Base-by-base conservation (phyloP, 331 rosid species). In the Quercus phellos region DNA sequence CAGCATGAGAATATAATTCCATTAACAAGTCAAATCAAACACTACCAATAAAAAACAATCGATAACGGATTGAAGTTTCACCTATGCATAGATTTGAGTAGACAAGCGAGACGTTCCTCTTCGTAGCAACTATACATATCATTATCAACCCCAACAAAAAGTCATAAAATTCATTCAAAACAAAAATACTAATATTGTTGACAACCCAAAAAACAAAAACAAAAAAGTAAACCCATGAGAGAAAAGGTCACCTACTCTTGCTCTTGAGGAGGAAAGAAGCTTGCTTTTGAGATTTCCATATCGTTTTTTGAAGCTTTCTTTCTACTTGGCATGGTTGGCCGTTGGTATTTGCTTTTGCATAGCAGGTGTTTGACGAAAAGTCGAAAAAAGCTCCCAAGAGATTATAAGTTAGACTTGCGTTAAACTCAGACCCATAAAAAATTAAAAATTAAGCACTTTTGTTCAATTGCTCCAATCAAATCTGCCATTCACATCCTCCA, bases 1-100 rank as follows among this genome's bases (percentile, higher is more conserved):
- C 34, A 0, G 34, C 34, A 4, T 30, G 34, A 24, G 42, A 27
- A n/a, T 26, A 61, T 61, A 26, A 29, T 29, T 11, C 32, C 35
- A 24, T 60, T 26, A 61, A 61, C 38, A 61, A 27, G 4, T 60
- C 4, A 60, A 24, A 60, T 4, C 68, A 60, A 60, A 60, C 35
- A 27, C 14, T 4, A 27, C 68, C 42, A 6, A 12, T 2, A 55
- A 12, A 9, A 61, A 60, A 58, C 4, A 30, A 30, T 38, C 46
- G 4, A 8, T 38, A 38, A 38, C 5, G 22, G 46, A 6, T 63
- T 30, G 22, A 27, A 63, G 18, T 27, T 56, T 67, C 70, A 90
- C 97, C 92, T 86, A 53, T 30, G 89, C 59, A 90, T 86, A 50
- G 89, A 90, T 68, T 79, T 87, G 74, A 93, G 86, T 80, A 91